A percentile compares a stretch with the other conserved stretches of the same genome.
Conservation (phyloP, 768 basidiomycete genomes). For the Paxillus rubicundulus region DNA sequence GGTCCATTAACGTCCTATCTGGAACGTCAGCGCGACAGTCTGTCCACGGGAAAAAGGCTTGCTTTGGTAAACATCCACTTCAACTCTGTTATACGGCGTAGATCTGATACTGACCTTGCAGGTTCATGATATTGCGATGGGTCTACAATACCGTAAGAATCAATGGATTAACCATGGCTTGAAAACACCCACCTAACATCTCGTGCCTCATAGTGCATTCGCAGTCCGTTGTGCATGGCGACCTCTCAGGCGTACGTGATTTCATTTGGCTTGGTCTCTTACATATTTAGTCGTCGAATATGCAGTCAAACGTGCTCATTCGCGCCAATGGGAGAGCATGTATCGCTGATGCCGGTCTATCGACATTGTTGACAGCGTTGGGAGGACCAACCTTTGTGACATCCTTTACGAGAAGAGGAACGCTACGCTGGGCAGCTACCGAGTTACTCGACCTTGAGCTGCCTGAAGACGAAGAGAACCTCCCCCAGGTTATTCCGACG, state of each 20-base stretch:
- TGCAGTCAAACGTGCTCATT: constrained; percentile 46
- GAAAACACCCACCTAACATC: neutral
- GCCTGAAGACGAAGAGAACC: too few relatives aligned
- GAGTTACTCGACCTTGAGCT: constrained; percentile 27
- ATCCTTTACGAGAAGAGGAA: constrained; percentile 31
- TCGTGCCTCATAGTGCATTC: constrained; percentile 18
- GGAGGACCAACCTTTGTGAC: constrained; percentile 21
- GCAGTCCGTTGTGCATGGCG: constrained; percentile 21
- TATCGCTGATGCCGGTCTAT: constrained; percentile 45
- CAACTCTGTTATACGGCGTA: neutral
- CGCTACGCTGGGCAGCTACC: constrained; percentile 51
- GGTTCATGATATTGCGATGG: constrained; percentile 27
- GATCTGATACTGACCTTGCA: neutral
- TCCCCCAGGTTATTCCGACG: constrained; percentile 12
- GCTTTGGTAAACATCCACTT: constrained; percentile 12
- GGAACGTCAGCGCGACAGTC: constrained; percentile 2
- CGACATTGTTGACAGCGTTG: constrained; percentile 34
- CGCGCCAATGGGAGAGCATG: constrained; percentile 22
- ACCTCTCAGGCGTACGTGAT: constrained; percentile 27
- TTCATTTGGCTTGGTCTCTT: neutral
- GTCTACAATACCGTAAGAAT: constrained; percentile 24
- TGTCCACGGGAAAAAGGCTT: constrained; percentile 14
- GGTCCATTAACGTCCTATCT: constrained; percentile 27
- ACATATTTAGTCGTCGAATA: neutral
- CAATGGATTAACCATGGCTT: neutral